These are phyloP conservation scores for Arachis monticola DNA, from an alignment of 331 rosid genomes.

Conservation along the genomic window DNA sequence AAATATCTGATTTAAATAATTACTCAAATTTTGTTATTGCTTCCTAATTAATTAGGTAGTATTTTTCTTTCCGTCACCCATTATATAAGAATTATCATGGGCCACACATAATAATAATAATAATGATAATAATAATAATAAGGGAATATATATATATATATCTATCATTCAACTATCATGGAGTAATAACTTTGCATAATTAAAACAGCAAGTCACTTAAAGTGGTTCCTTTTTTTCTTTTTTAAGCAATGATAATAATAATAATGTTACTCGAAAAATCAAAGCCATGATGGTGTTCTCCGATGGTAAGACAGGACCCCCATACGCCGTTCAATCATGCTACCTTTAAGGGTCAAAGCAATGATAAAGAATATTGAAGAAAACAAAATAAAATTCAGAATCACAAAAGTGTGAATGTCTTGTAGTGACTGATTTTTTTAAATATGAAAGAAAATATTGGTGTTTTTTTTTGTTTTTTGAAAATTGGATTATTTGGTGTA, in stretches of 20 bases:
- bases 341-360: slow-evolving; percentile 68
- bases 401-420: slow-evolving; percentile 47
- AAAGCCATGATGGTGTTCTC: slow-evolving; percentile 62
- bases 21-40: too few species aligned
- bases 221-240: slow-evolving; percentile 38
- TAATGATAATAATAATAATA: slow-evolving; percentile 36
- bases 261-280: slow-evolving; percentile 44
- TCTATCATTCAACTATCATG: slow-evolving; percentile 51
- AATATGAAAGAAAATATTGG: too few species aligned
- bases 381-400: slow-evolving; percentile 25
- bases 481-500: too few species aligned
- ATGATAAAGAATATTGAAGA: slow-evolving; percentile 45
- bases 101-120: slow-evolving; percentile 34
- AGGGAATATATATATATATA: slow-evolving; percentile 16
- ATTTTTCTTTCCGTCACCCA: slow-evolving; percentile 22
- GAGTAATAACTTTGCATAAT: slow-evolving; percentile 44
- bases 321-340: slow-evolving; percentile 77
- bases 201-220: slow-evolving; percentile 51
- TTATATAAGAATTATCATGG: slow-evolving; percentile 35
- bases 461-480: too few species aligned
- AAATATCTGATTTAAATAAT: too few species aligned
- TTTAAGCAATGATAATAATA: slow-evolving; percentile 46
- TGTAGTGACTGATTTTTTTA: too few species aligned
- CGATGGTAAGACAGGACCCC: slow-evolving; percentile 59
- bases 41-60: neutral